Base-by-base conservation (phyloP, 73 alveolate species). In the Paramecium sonneborni region DNA sequence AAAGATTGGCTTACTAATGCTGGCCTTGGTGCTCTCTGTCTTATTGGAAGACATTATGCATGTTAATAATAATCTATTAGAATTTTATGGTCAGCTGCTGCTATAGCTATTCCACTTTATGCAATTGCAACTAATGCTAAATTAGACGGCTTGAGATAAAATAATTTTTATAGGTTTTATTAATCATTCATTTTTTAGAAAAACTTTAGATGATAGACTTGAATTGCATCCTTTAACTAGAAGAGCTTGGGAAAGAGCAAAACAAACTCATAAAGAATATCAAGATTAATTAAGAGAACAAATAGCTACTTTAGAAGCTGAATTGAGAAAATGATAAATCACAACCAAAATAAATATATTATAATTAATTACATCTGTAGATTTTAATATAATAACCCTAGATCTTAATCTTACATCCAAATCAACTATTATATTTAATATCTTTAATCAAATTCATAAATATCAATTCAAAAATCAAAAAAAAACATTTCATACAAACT, bases 231-330 rank as follows among this genome's bases (percentile, higher is more conserved):
- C 99, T 5, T 94, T 95, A 68, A 93, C 98, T 24, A 95, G 98
- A 93, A 94, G 98, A 88, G 99, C 98, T n/a, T 93, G 96, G 94
- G 97, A 96, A 39, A 57, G 97, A 85, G 99, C 98, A 37, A 24
- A 88, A 2, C 92, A 52, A 43, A 84, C 38, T 12, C 69, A 85
- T 44, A 34, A 28, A n/a, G 69, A 79, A 55, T 85, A 92, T 62
- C 82, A 30, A 41, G 20, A 85, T 9, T 70, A 56, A 8, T 23
- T 62, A 26, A 86, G 68, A 34, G 30, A 15, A 37, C n/a, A 62
- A 38, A 86, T 86, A 14, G 48, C 70, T 48, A 55, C 57, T 28
- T 52, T 85, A 85, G 48, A 85, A 85, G 85, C 92, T 15, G 85
- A 85, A 85, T 62, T 62, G 43, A 62, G 43, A 28, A 57, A 32